Evolutionary conservation across 2,329 filamentous ascomycete species (phyloP), one percentile per base, ranked within the genome.

Genomic region (Clarireedia hainanense): DNA sequence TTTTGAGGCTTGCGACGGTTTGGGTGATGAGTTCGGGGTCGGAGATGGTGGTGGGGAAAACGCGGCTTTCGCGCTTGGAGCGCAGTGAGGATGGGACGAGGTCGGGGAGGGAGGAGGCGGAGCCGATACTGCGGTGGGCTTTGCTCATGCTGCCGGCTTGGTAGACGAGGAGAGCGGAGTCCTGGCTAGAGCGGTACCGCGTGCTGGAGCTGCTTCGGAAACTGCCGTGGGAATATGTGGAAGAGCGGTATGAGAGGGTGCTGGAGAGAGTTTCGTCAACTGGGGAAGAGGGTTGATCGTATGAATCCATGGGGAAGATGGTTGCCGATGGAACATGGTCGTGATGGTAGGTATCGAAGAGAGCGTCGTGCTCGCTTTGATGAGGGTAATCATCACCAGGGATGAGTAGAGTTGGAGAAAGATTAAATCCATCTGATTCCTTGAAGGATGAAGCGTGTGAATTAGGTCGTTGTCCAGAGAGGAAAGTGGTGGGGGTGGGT

Each of bases 391-490:
- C 52, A 51, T 86, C 82, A 47, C 73, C 69, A 12, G 83, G 81
- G 52, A 85, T 82, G 50, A 85, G 73, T n/a, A 85, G 72, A 3
- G 80, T 80, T 0, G 83, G 82, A 6, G 82, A 85, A 36, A 85
- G 68, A 43, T 73, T 75, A 64, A 84, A 83, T 14, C 78, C 79
- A 55, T 83, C 78, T 0, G 76, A 77, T 65, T 84, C 81, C 62
- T 77, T 78, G 66, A 80, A 83, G 64, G 75, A 81, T 2, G 76
- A 78, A 0, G 75, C 73, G 14, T 74, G 73, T 3, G 81, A 68
- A 6, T 57, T 45, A 24, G 64, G 64, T 15, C 20, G 62, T 49
- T 50, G 63, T 64, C 17, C 47, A 47, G 26, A 61, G 59, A 26
- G 55, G 59, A 7, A 64, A 53, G 42, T 65, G 64, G 42, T 56